Evolutionary conservation across 257 asterid species (phyloP), one percentile per base, ranked within the genome.

Genomic region (Solanum medicagineum): DNA sequence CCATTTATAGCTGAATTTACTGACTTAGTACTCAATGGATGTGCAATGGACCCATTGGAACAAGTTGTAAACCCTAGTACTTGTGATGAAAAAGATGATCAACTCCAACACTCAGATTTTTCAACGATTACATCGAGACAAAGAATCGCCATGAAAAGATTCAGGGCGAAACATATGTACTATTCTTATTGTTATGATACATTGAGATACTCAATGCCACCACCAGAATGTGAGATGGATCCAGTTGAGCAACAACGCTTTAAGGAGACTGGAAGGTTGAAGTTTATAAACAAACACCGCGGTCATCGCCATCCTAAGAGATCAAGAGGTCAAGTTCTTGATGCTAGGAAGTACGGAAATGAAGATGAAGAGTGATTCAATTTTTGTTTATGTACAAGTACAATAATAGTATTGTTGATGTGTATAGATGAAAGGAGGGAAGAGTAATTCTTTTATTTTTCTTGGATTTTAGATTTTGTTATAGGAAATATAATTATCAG

Each of bases 1-100:
- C 99, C 99, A 15, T 96, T 96, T 59, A 89, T 94, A 40, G 96
- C 96, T 4, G 92, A 96, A 81, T 96, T 96, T 80, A 91, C 93
- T 53, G 98, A 94, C 85, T 92, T 94, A 32, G 86, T 92, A 85
- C 94, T 96, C 86, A 94, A 90, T 17, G 99, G 99, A 10, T 96
- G 99, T 85, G 59, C 90, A 4, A 69, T 89, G 36, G 94, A 96
- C 81, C 95, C 96, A 1, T 80, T 96, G 2, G 93, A 96, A 68
- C 92, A 93, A 89, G 92, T 93, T 66, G 85, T 90, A 63, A 89
- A 75, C 73, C 20, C 82, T 40, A 56, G 77, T n/a, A 49, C 11
- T 10, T 91, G 94, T 40, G 81, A 62, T 19, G 88, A 84, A 22
- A 77, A 51, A 13, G 89, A 91, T 4, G 84, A 69, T 57, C 92